phyloP scores from a whole-genome alignment of 805 yeast species.

The Teunomyces kruisii region DNA sequence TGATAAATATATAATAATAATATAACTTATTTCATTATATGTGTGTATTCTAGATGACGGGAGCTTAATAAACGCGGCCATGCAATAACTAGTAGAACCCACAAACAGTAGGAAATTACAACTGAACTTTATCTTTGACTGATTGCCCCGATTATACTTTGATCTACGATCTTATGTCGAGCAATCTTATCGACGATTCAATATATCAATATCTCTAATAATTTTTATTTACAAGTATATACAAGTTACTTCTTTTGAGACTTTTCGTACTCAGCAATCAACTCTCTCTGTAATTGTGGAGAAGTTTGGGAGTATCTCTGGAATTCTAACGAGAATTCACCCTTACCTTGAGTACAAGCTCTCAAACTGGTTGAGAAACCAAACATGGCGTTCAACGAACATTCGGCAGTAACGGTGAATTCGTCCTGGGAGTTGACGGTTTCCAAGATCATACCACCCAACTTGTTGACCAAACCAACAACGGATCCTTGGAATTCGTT shows the following conservation, averaged over 20 bases:
- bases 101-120: too few species aligned
- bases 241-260: conserved; percentile 13
- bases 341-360: conserved; percentile 98
- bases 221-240: conserved; percentile 2
- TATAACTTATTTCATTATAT: conserved; percentile 13
- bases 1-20: conserved; percentile 12
- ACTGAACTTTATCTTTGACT: too few species aligned
- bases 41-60: conserved; percentile 25
- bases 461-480: conserved; percentile 87
- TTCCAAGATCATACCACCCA: conserved; percentile 88
- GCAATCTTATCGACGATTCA: too few species aligned
- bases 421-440: conserved; percentile 95
- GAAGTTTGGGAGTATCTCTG: conserved; percentile 88
- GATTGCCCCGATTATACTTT: too few species aligned
- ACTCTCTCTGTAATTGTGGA: conserved; percentile 84
- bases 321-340: conserved; percentile 95
- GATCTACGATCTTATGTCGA: too few species aligned
- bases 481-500: conserved; percentile 93
- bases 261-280: conserved; percentile 74
- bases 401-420: conserved; percentile 89
- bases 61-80: conserved; percentile 2
- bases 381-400: conserved; percentile 94
- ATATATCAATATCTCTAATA: too few species aligned
- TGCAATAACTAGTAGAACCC: neutral
- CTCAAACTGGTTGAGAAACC: conserved; percentile 94